Conservation (phyloP, 164 flowering plant species). For the Aristolochia contorta region DNA sequence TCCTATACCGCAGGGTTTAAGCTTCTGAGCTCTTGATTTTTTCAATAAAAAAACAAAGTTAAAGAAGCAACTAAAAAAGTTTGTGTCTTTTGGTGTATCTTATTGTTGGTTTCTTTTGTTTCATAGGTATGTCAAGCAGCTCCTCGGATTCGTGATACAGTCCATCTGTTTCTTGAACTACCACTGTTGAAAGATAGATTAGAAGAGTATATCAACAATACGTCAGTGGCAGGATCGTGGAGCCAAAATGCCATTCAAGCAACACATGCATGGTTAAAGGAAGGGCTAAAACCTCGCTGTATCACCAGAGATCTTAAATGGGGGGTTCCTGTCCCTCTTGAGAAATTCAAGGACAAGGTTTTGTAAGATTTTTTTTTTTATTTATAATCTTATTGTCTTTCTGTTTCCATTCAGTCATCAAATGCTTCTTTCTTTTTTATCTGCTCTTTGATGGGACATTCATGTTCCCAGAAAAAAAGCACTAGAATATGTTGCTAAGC, state of each 20-base stretch:
- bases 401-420: too few species aligned
- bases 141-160: conserved; percentile 71
- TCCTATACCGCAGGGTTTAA: too few species aligned
- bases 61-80: too few species aligned
- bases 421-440: too few species aligned
- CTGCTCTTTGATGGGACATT: too few species aligned
- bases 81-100: too few species aligned
- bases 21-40: too few species aligned
- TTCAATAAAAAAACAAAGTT: too few species aligned
- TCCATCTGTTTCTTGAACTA: conserved; percentile 89
- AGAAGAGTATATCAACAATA: conserved; percentile 54
- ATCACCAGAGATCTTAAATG: conserved; percentile 95
- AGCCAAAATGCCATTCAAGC: conserved; percentile 91
- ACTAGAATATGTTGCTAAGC: too few species aligned
- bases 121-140: conserved; percentile 53
- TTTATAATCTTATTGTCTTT: neutral
- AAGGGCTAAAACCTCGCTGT: conserved; percentile 73
- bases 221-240: conserved; percentile 81
- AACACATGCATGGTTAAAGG: conserved; percentile 85
- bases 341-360: conserved; percentile 80
- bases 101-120: neutral
- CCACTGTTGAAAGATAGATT: conserved; percentile 60
- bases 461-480: too few species aligned
- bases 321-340: conserved; percentile 98
- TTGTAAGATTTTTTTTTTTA: conserved; percentile 1